Conservation (phyloP, 164 flowering plant species). For the Annona squamosa region DNA sequence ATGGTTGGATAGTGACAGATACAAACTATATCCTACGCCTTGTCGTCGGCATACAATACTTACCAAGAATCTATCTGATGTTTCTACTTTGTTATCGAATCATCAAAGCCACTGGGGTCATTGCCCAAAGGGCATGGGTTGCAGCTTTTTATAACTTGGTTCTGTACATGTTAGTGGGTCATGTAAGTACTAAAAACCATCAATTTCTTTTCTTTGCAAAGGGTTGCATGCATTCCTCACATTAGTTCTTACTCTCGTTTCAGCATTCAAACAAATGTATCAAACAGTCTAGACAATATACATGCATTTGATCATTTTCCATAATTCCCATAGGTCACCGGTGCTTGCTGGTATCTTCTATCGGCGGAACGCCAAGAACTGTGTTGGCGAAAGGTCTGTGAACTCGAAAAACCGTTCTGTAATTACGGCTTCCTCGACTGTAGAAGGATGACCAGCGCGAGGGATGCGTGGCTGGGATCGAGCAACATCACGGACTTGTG, state of each 20-base stretch:
- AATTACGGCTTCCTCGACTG: no score
- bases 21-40: conserved; percentile 47
- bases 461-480: no score
- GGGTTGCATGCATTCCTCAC: no score
- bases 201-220: no score
- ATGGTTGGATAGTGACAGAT: conserved; percentile 54
- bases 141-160: conserved; percentile 79
- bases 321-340: conserved; percentile 34
- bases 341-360: conserved; percentile 67
- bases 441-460: neutral
- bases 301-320: neutral
- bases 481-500: no score
- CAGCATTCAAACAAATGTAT: no score
- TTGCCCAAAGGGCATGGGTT: conserved; percentile 78
- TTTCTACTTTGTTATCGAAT: conserved; percentile 62
- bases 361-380: conserved; percentile 47
- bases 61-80: conserved; percentile 52
- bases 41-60: conserved; percentile 51
- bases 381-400: conserved; percentile 58
- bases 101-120: conserved; percentile 55
- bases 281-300: no score
- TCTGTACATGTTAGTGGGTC: conserved; percentile 81
- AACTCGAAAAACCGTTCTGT: conserved; percentile 24
- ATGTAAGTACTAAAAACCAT: conserved; percentile 37
- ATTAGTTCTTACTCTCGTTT: no score